Evolutionary conservation across 768 basidiomycete genomes (phyloP), one percentile per base, ranked within the genome.

Genomic region (Clitopilus passeckerianus): DNA sequence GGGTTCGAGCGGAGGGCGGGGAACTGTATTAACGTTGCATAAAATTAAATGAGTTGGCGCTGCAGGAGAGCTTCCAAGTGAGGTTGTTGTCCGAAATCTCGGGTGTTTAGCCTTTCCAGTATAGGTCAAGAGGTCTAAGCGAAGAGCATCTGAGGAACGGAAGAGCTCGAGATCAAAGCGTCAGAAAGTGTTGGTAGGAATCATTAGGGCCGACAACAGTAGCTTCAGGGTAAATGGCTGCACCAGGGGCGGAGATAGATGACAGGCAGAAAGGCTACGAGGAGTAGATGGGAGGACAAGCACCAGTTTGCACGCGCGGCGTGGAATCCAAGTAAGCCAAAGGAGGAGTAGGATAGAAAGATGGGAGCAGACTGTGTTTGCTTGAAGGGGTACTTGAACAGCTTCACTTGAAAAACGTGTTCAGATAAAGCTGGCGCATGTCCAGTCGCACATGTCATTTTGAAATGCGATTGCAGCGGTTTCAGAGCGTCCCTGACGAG

Each of bases 261-360:
- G 46, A 18, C 37, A 18, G 16, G 46, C 46, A 20, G 16, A 10
- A 10, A 16, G 46, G 12, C n/a, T 41, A 41, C 37, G 37, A 41
- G 20, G 46, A 50, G 46, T 50, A 50, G 46, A 18, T 50, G 46
- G 22, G 46, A 9, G 46, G n/a, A 50, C 16, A 5, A 50, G 20
- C 20, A 50, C 46, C 16, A 50, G 46, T 50, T 50, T 50, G 46
- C 16, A 23, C 16, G 16, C 20, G 46, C 46, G 46, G 46, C 46
- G 46, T 50, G 46, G 46, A 50, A 50, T 50, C 46, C 46, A 50
- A 50, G 46, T 50, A 23, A 50, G 46, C 46, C 46, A 50, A 50
- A 50, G 46, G 46, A 50, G 46, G 46, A 50, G 46, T 22, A 18
- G 46, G 20, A 50, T n/a, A 5, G 20, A 50, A 20, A 50, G 46